phyloP scores from a whole-genome alignment of 352 stramenopile genomes.

The Thraustochytrium sp. region DNA sequence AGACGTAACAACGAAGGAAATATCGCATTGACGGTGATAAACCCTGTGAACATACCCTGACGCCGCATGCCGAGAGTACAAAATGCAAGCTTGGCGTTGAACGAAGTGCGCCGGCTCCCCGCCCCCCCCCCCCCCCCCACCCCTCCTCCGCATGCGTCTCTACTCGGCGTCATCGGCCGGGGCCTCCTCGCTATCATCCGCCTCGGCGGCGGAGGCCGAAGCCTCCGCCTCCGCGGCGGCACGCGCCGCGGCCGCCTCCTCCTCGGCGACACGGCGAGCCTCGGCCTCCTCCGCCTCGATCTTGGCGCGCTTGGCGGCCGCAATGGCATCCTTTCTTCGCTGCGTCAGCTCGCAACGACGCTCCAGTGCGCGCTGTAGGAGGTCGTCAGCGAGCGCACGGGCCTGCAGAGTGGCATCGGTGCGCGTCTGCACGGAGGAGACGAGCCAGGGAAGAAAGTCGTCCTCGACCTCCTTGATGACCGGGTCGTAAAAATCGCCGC shows the following conservation, averaged over 20 bases:
- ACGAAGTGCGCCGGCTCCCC: too few species aligned
- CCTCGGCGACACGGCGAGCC: slow-evolving; percentile 8
- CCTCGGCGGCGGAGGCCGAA: slow-evolving; percentile 45
- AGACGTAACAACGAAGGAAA: too few species aligned
- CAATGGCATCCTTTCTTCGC: neutral
- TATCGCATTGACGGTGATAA: too few species aligned
- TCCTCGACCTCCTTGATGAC: slow-evolving; percentile 69
- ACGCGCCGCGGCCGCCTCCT: slow-evolving; percentile 55
- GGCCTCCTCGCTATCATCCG: slow-evolving; percentile 53
- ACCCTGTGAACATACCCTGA: too few species aligned
- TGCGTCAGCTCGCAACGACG: neutral
- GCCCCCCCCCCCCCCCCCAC: too few species aligned
- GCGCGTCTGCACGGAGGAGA: slow-evolving; percentile 47
- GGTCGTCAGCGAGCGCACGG: slow-evolving; percentile 37
- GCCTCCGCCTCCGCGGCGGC: slow-evolving; percentile 55
- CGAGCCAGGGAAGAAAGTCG: slow-evolving; percentile 65
- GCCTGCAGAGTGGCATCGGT: slow-evolving; percentile 35
- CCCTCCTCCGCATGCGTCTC: too few species aligned
- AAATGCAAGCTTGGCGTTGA: too few species aligned
- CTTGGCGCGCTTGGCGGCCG: neutral
- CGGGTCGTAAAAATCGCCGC: slow-evolving; percentile 80
- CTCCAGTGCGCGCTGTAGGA: slow-evolving; percentile 46
- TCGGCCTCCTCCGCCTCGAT: neutral
- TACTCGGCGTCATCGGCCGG: neutral
- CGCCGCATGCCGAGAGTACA: too few species aligned